A percentile compares a stretch with the other conserved stretches of the same genome.
Evolutionary conservation across 176 grass and related monocot species (phyloP).

Genomic region (Cenchrus fungigraminus): DNA sequence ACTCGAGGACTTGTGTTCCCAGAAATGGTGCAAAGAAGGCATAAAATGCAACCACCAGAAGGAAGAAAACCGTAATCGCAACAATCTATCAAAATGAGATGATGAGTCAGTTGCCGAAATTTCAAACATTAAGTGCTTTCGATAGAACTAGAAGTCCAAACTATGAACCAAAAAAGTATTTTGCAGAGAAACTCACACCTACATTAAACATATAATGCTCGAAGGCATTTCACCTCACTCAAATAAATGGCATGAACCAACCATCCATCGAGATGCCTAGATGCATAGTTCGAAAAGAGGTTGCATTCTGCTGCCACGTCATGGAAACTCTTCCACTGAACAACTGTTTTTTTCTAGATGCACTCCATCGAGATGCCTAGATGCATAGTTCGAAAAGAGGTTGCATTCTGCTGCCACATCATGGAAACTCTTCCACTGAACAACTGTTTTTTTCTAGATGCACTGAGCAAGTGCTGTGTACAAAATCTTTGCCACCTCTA

Average conservation of each 20-base stretch:
- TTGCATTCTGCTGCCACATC: not conserved
- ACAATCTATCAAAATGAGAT: conserved; percentile 65
- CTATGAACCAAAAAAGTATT: conserved; percentile 20
- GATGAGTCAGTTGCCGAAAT: conserved; percentile 9
- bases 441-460: not conserved
- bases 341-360: not conserved
- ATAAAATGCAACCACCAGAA: conserved; percentile 97
- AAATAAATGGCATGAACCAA: not conserved
- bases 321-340: not conserved
- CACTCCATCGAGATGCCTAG: not conserved
- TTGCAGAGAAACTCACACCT: not conserved
- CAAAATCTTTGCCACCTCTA: conserved; percentile 5
- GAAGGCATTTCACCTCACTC: not conserved
- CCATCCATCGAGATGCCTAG: not conserved
- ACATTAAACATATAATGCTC: not conserved
- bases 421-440: not conserved
- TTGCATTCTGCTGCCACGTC: not conserved
- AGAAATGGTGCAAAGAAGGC: conserved; percentile 98
- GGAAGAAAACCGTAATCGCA: conserved; percentile 92
- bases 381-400: not conserved
- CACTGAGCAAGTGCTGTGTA: not conserved
- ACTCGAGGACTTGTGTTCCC: conserved; percentile 67
- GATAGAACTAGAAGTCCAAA: not conserved
- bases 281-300: not conserved
- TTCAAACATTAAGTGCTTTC: conserved; percentile 5